phyloP scores from a whole-genome alignment of 805 yeast species.

The Myxozyma geophila region DNA sequence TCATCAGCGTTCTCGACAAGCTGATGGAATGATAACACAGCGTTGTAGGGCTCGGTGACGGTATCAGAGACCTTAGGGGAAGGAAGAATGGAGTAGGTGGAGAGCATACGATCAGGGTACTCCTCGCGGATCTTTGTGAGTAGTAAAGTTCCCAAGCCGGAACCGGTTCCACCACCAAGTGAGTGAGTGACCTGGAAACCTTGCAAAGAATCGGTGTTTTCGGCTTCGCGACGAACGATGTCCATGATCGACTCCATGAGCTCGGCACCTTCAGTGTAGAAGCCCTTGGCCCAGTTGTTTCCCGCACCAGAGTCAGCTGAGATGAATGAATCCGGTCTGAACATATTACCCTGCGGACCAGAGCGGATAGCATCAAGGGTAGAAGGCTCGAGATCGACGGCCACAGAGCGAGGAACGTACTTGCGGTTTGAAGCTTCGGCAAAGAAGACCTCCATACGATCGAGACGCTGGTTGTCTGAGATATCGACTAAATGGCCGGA shows the following conservation, averaged over 20 bases:
- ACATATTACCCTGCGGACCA: slow-evolving; percentile 79
- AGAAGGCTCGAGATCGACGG: slow-evolving; percentile 93
- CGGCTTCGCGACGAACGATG: slow-evolving; percentile 90
- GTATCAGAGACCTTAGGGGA: slow-evolving; percentile 91
- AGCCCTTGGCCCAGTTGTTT: slow-evolving; percentile 97
- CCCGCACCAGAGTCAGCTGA: slow-evolving; percentile 93
- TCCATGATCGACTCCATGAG: slow-evolving; percentile 88
- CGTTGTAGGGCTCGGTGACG: slow-evolving; percentile 94
- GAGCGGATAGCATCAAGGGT: slow-evolving; percentile 84
- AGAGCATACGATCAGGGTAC: slow-evolving; percentile 94
- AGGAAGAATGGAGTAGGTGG: slow-evolving; percentile 91
- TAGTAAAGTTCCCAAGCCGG: slow-evolving; percentile 92
- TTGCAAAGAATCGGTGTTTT: slow-evolving; percentile 88
- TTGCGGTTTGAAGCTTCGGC: slow-evolving; percentile 84
- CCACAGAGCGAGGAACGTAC: slow-evolving; percentile 91
- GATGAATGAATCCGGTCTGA: slow-evolving; percentile 90
- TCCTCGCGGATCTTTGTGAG: slow-evolving; percentile 87
- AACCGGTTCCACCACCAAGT: slow-evolving; percentile 92
- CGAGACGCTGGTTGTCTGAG: slow-evolving; percentile 45
- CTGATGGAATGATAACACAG: slow-evolving; percentile 88
- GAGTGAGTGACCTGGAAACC: slow-evolving; percentile 91
- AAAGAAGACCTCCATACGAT: slow-evolving; percentile 79
- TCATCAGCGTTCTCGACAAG: slow-evolving; percentile 89
- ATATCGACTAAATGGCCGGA: slow-evolving; percentile 44
- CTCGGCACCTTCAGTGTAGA: slow-evolving; percentile 96